Evolutionary conservation across 345 rosid species (phyloP).

Genomic region (Excoecaria cochinchinensis): DNA sequence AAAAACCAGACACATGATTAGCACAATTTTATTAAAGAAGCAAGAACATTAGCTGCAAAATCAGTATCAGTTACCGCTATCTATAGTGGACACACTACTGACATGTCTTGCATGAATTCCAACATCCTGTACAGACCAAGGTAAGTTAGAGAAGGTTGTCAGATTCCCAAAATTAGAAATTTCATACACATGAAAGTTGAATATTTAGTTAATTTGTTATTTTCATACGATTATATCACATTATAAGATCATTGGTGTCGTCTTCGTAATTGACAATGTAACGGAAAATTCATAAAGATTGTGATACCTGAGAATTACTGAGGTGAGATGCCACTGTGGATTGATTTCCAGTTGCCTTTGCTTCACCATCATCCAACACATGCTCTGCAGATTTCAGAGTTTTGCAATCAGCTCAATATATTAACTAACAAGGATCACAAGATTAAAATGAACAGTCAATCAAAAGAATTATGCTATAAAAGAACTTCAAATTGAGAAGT

Average conservation of each 20-base stretch:
- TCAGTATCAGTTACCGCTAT: constrained; percentile 62
- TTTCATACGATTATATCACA: background rate
- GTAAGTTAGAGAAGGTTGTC: constrained; percentile 9
- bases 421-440: too few species aligned
- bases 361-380: constrained; percentile 51
- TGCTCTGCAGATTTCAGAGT: constrained; percentile 43
- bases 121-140: constrained; percentile 52
- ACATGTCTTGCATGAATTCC: constrained; percentile 92
- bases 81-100: constrained; percentile 83
- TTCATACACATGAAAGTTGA: background rate
- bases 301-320: constrained; percentile 51
- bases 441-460: background rate
- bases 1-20: constrained; percentile 6
- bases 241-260: background rate
- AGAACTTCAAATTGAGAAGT: too few species aligned
- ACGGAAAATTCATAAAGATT: background rate
- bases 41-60: background rate
- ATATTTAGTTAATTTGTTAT: background rate
- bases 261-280: background rate
- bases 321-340: constrained; percentile 50
- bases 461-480: too few species aligned
- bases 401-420: constrained; percentile 3
- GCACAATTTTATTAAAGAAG: background rate
- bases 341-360: constrained; percentile 39
- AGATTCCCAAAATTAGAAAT: constrained; percentile 14